Evolutionary conservation across 2,329 filamentous ascomycete species (phyloP).

Genomic region (Polychaeton citri): DNA sequence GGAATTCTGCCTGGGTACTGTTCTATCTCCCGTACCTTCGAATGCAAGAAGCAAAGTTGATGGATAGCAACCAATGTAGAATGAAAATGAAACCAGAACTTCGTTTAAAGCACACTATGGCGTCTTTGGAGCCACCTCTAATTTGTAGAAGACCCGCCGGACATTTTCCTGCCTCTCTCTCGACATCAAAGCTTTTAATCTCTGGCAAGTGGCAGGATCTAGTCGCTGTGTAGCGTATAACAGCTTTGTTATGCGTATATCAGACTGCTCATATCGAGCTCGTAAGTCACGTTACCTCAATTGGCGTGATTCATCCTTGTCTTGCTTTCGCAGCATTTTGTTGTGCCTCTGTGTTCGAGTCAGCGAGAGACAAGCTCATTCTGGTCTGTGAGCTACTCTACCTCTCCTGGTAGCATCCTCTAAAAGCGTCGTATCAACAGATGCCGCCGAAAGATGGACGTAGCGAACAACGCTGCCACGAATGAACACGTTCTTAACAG

Average conservation of each 20-base stretch:
- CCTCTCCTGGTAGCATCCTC: slow-evolving; percentile 87
- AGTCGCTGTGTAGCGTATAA: no score
- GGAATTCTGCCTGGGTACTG: neutral
- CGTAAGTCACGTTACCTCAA: no score
- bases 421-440: slow-evolving; percentile 73
- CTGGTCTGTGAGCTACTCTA: slow-evolving; percentile 24
- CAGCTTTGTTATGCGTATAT: no score
- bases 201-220: no score
- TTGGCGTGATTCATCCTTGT: slow-evolving; percentile 11
- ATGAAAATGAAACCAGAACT: neutral
- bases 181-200: no score
- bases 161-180: no score
- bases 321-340: slow-evolving; percentile 23
- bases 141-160: neutral
- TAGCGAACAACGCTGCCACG: slow-evolving; percentile 86
- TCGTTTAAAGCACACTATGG: slow-evolving; percentile 1
- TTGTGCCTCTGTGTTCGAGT: slow-evolving; percentile 15
- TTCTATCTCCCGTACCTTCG: no score
- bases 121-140: slow-evolving; percentile 1
- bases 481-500: slow-evolving; percentile 94
- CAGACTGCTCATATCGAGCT: no score
- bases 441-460: slow-evolving; percentile 69
- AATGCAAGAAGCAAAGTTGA: no score
- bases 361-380: neutral
- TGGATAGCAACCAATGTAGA: no score